phyloP scores from a whole-genome alignment of 2,329 filamentous ascomycete genomes.

The Beauveria caledonica region DNA sequence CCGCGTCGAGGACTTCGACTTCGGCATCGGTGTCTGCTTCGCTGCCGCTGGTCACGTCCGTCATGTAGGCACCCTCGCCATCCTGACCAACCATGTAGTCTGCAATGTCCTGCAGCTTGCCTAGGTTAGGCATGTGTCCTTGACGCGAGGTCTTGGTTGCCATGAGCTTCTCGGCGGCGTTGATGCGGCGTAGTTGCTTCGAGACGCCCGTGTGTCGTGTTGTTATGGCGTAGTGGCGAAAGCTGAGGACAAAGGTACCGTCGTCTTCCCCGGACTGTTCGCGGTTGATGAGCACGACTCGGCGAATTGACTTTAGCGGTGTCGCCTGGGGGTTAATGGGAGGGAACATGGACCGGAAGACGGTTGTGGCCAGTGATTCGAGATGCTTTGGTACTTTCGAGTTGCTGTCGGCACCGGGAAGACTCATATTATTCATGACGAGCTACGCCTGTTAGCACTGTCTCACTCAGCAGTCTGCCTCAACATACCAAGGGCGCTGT shows the following conservation, averaged over 20 bases:
- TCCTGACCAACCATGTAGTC: constrained; percentile 83
- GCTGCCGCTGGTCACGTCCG: constrained; percentile 75
- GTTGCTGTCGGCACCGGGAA: constrained; percentile 49
- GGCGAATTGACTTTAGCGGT: constrained; percentile 82
- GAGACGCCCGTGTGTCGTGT: constrained; percentile 81
- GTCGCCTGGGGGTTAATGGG: constrained; percentile 89
- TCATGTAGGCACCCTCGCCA: constrained; percentile 71
- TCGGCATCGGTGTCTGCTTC: constrained; percentile 93
- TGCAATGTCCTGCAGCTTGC: constrained; percentile 84
- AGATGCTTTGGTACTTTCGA: constrained; percentile 84
- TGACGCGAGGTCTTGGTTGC: constrained; percentile 54
- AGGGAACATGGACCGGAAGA: constrained; percentile 94
- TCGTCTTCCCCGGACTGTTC: constrained; percentile 53
- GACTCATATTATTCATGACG: constrained; percentile 96
- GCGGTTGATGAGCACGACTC: constrained; percentile 84
- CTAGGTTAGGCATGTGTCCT: constrained; percentile 72
- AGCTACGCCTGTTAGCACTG: constrained; percentile 42
- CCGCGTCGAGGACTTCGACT: constrained; percentile 69
- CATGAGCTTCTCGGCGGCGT: constrained; percentile 74
- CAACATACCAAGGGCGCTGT: constrained; percentile 66
- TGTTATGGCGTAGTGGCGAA: constrained; percentile 91
- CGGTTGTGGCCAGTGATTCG: constrained; percentile 82
- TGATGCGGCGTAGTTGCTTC: constrained; percentile 72
- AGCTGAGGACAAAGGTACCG: constrained; percentile 71
- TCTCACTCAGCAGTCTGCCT: background rate